phyloP scores from a whole-genome alignment of 2,329 filamentous ascomycete species.

The Trichoderma pleuroti region DNA sequence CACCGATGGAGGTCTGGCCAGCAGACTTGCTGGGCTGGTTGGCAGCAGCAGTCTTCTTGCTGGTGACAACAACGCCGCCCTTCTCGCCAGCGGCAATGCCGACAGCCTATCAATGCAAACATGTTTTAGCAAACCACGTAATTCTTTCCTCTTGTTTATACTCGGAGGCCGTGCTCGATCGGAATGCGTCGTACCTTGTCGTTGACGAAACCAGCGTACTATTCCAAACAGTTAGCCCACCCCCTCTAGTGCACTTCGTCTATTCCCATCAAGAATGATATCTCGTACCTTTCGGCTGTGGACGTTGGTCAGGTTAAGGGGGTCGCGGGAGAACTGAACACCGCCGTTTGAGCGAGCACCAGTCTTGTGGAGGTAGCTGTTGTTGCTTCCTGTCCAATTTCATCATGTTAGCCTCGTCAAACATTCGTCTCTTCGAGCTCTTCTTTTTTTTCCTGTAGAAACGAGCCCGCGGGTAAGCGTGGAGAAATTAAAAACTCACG shows the following conservation, averaged over 20 bases:
- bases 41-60: conserved; percentile 73
- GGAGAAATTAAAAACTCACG: conserved; percentile 60
- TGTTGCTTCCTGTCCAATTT: conserved; percentile 66
- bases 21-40: conserved; percentile 69
- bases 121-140: not conserved
- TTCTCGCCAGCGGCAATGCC: conserved; percentile 73
- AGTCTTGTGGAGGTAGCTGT: conserved; percentile 89
- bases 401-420: conserved; percentile 22
- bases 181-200: conserved; percentile 64
- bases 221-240: conserved; percentile 35
- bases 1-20: conserved; percentile 65
- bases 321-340: conserved; percentile 88
- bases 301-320: conserved; percentile 88
- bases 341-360: conserved; percentile 69
- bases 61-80: conserved; percentile 74
- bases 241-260: not conserved
- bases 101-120: conserved; percentile 60
- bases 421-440: not conserved
- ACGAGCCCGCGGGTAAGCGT: not conserved
- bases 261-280: not conserved
- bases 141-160: not conserved
- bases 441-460: not conserved
- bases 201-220: conserved; percentile 93
- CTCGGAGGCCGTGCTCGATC: not conserved
- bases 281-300: conserved; percentile 78